Evolutionary conservation across 73 alveolate genomes (phyloP), one percentile per base, ranked within the genome.

Genomic region (Paramecium biaurelia): DNA sequence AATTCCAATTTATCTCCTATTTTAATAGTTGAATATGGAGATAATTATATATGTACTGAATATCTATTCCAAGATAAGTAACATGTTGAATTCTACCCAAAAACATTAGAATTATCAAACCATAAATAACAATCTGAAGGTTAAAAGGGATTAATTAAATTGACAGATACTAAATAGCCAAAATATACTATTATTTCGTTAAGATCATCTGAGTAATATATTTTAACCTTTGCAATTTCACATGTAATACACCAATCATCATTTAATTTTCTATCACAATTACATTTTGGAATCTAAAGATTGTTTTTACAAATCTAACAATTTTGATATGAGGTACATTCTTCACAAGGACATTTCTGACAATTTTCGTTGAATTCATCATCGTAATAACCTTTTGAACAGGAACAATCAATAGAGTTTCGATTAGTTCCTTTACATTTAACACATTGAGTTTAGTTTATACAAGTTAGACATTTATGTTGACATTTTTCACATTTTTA

Each of bases 161-260:
- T 67, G n/a, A 67, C 47, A 1, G 53, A 30, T 20, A 67, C 26
- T 14, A 30, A 23, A 67, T 67, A 67, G 5, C 47, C 47, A 67
- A 67, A 67, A 34, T 67, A 28, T 32, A 67, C 85, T 1, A 67
- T 11, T 12, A 67, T 67, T 28, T 14, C 23, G 7, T 67, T 34
- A 20, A 67, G 47, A 30, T 67, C 85, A 67, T 67, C 47, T 28
- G 85, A 30, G 26, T 14, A 67, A 14, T 67, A 30, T 14, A 67
- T 67, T 12, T 28, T 67, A 18, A 34, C 47, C 4, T 14, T 12
- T 24, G 49, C 85, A 0, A 67, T 4, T 32, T 20, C n/a, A 67
- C 85, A 67, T 23, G 85, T 24, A 3, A 67, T 67, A 34, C 85
- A 67, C 85, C 85, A 67, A 24, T 67, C 53, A 67, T 67, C 85